Base-by-base conservation (phyloP, 73 alveolate species). In the Stentor coeruleus region DNA sequence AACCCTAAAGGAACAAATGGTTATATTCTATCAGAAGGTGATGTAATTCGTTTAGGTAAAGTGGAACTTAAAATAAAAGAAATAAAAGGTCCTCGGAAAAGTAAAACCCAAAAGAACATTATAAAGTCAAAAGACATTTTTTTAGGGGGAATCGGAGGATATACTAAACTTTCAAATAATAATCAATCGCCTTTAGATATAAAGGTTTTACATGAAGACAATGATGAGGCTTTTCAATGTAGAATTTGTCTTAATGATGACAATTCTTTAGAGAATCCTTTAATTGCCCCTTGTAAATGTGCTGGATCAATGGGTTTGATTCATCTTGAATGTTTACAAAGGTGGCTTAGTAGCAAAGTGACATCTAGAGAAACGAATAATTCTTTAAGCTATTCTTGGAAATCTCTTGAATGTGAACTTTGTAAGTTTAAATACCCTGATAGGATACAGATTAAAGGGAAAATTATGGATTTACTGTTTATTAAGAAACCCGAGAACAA, bases 231-330 rank as follows among this genome's bases (percentile, higher is more conserved):
- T 6, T 6, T 39, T 3, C 85, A 49, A 26, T 85, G 91, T 58
- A 42, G 91, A 85, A 35, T 85, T 31, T 85, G 91, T 80, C 86
- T 85, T n/a, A 3, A 28, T 6, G 80, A 82, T 38, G 57, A 33
- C 31, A 59, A 55, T 28, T 57, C 81, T 30, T 49, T 15, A 20
- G 89, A 85, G 39, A 87, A 93, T 86, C 99, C 99, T 55, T 86
- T 93, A 39, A 91, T 95, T 79, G 90, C 94, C 41, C 99, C 99
- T 30, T 95, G 99, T 84, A 84, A 88, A 41, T 95, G 99, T 79
- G 86, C 97, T 0, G 99, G 99, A n/a, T 88, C 99, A 35, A 91
- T 95, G 95, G 89, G 90, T 39, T 79, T 77, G 75, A 93, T 95
- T 35, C 99, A 95, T 76, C 80, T 95, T 39, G 76, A 91, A 72